These are phyloP conservation scores for Penicillium mononematosum DNA, from an alignment of 495 filamentous ascomycete genomes.

Conservation along the genomic window DNA sequence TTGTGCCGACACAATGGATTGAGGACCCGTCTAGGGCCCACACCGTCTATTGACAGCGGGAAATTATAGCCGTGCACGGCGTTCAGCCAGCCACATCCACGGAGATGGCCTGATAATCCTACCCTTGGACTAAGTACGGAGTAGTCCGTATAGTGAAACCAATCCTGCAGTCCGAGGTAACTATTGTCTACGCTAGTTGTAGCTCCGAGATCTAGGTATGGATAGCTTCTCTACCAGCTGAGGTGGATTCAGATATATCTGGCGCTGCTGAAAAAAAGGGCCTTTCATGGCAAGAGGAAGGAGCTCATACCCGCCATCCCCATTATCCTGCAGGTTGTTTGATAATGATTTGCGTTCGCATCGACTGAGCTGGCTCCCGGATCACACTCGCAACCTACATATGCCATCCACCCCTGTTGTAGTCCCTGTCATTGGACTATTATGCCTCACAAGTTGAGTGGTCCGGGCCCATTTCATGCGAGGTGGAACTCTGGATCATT, in stretches of 20 bases:
- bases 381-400: not conserved
- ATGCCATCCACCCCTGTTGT: not conserved
- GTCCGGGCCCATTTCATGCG: constrained; percentile 12
- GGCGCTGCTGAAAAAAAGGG: constrained; percentile 6
- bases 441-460: constrained; percentile 7
- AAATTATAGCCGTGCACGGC: not conserved
- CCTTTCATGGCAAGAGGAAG: constrained; percentile 8
- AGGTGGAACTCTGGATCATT: constrained; percentile 6
- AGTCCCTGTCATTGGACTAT: constrained; percentile 10
- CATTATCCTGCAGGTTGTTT: constrained; percentile 16
- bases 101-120: not conserved
- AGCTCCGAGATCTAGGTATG: constrained; percentile 2
- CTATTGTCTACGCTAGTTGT: constrained; percentile 5
- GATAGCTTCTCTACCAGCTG: not conserved
- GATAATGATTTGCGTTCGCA: constrained; percentile 17
- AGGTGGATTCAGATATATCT: not conserved
- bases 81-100: constrained; percentile 24
- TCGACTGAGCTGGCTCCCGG: constrained; percentile 1
- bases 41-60: not conserved
- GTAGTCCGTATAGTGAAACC: not conserved
- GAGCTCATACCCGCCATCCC: constrained; percentile 1
- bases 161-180: not conserved
- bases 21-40: constrained; percentile 8
- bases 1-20: constrained; percentile 6
- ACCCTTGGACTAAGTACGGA: too few species aligned